phyloP scores from a whole-genome alignment of 306 rosid species.

The Phaseolus lunatus region DNA sequence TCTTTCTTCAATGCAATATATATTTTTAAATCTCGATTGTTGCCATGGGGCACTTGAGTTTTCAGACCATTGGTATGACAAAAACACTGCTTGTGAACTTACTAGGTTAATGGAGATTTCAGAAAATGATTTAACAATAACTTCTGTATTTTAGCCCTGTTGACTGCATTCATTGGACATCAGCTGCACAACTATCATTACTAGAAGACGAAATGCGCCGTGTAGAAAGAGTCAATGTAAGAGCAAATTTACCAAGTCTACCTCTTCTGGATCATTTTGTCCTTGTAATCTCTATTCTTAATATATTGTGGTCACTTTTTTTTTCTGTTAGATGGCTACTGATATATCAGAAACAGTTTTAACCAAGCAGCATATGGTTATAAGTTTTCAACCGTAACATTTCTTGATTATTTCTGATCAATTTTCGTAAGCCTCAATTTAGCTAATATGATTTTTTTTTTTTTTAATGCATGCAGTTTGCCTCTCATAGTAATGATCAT shows the following conservation, averaged over 20 bases:
- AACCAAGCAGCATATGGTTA: neutral
- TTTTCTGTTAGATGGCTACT: slow-evolving; percentile 38
- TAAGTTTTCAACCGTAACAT: neutral
- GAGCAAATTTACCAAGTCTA: slow-evolving; percentile 39
- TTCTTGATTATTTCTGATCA: slow-evolving; percentile 14
- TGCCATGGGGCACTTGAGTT: slow-evolving; percentile 22
- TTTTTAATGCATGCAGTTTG: neutral
- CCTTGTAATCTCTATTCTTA: slow-evolving; percentile 15
- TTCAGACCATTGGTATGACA: slow-evolving; percentile 10
- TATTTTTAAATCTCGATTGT: neutral
- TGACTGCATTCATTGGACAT: slow-evolving; percentile 99
- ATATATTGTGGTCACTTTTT: slow-evolving; percentile 33
- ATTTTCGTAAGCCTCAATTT: neutral
- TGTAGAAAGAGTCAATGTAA: slow-evolving; percentile 94
- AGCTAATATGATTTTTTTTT: neutral
- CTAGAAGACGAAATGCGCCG: slow-evolving; percentile 98
- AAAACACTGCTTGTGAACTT: slow-evolving; percentile 19
- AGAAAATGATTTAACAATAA: slow-evolving; percentile 27
- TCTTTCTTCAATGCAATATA: neutral
- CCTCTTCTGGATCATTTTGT: slow-evolving; percentile 10
- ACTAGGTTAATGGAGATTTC: slow-evolving; percentile 6
- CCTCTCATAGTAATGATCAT: neutral
- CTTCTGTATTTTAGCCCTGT: slow-evolving; percentile 77
- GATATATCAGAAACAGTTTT: slow-evolving; percentile 23
- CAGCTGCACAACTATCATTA: slow-evolving; percentile 91